A percentile compares a stretch with the other conserved stretches of the same genome.
phyloP scores from a whole-genome alignment of 495 filamentous ascomycete species.

The Jackrogersella minutella region DNA sequence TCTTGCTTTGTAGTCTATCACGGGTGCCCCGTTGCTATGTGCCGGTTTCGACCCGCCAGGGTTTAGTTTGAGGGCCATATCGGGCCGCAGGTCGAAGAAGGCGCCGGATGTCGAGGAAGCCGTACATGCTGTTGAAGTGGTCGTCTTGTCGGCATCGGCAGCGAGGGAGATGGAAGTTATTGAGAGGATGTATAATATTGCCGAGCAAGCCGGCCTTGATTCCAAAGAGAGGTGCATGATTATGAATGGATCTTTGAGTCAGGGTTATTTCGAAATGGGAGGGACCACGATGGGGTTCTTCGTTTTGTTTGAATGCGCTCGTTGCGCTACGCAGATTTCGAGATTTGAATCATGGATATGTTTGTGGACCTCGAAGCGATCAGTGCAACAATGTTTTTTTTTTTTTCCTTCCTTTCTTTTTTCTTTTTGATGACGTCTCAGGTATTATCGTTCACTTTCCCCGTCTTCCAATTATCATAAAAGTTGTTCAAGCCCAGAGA shows the following conservation, averaged over 20 bases:
- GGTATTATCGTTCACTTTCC: not conserved
- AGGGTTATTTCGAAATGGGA: conserved; percentile 10
- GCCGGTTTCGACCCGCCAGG: conserved; percentile 50
- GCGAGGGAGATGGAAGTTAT: conserved; percentile 33
- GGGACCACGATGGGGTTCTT: not conserved
- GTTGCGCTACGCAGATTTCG: conserved; percentile 21
- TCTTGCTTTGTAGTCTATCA: conserved; percentile 80
- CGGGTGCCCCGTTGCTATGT: conserved; percentile 59
- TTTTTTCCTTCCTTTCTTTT: too few relatives aligned
- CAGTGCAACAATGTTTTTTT: not conserved
- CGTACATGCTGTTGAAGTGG: conserved; percentile 72
- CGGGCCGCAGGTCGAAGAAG: conserved; percentile 88
- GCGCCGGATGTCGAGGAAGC: conserved; percentile 78
- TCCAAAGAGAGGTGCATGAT: conserved; percentile 38
- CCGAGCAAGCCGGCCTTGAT: conserved; percentile 17
- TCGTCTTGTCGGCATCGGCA: conserved; percentile 43
- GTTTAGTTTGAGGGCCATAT: conserved; percentile 67
- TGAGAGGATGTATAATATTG: conserved; percentile 33
- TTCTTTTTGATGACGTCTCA: not conserved
- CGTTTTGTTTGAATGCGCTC: conserved; percentile 20
- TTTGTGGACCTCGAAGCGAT: conserved; percentile 2
- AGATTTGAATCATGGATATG: conserved; percentile 12
- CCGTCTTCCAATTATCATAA: not conserved
- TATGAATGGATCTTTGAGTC: conserved; percentile 1
- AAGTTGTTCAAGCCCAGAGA: conserved; percentile 16